Base-by-base conservation (phyloP, 2,329 filamentous ascomycete genomes). In the Nemania sp. region DNA sequence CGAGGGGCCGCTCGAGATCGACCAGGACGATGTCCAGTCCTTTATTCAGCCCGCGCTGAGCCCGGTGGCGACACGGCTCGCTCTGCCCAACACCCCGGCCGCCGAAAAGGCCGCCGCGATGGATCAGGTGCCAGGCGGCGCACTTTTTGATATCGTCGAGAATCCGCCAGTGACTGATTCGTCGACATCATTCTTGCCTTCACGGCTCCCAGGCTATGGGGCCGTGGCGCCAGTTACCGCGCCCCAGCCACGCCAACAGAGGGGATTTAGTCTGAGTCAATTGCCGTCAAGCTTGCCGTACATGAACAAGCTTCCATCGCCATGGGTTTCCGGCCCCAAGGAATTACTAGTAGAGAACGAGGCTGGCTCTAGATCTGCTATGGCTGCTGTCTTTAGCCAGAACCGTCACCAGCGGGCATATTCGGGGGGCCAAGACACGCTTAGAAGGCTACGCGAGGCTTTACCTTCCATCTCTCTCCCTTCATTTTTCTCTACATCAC, bases 1-100 rank as follows among this genome's bases (percentile, higher is more conserved):
- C 9, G 78, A 79, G 40, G 76, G 76, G 52, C 70, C 69, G 50
- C 63, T 76, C 48, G 78, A 78, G 32, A 76, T 77, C 49, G 80
- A 83, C 47, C 77, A 82, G 58, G 83, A 87, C 67, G 83, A 83
- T 65, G 85, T 82, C 4, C 83, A 85, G 65, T 84, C 83, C 7
- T 79, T 87, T 47, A 78, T 88, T 51, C 84, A 85, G 69, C 83
- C 84, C 2, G 79, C 84, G 21, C 80, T 88, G 64, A 87, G 84
- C 69, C 78, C 79, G 6, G 77, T 78, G 20, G 85, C 84, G 9
- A 83, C 82, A 4, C 81, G 83, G 48, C 75, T 87, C 40, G 83
- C 83, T 12, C 81, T 82, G 3, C 75, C 79, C 5, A 80, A 76
- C 56, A 87, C 83, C 0, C 82, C 84, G 5, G 83, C 83, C 3